phyloP scores from a whole-genome alignment of 2,329 filamentous ascomycete species.

The Aspergillus neoniger region DNA sequence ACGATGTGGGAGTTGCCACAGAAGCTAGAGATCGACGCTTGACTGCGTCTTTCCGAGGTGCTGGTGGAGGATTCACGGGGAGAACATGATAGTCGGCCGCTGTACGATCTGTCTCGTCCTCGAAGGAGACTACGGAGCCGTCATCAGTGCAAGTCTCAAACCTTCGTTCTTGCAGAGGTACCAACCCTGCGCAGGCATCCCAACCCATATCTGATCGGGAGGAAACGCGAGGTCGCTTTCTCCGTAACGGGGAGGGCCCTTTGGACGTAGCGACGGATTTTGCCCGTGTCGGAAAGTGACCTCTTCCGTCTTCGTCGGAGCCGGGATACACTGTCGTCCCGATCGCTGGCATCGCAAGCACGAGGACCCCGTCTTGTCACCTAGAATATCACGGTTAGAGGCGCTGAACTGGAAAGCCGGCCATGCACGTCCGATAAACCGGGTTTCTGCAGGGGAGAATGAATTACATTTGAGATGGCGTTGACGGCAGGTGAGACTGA shows the following conservation, averaged over 20 bases:
- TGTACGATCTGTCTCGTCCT: constrained; percentile 40
- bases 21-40: constrained; percentile 30
- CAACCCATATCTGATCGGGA: constrained; percentile 36
- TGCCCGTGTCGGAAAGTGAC: constrained; percentile 42
- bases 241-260: constrained; percentile 38
- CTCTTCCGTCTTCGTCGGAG: constrained; percentile 37
- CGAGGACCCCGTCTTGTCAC: constrained; percentile 38
- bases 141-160: constrained; percentile 3
- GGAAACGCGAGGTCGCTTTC: constrained; percentile 39
- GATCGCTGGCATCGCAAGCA: constrained; percentile 41
- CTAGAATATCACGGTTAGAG: constrained; percentile 20
- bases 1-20: constrained; percentile 26
- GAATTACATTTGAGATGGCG: constrained; percentile 41
- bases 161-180: constrained; percentile 1
- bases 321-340: constrained; percentile 38
- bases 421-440: not conserved
- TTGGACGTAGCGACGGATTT: constrained; percentile 37
- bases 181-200: constrained; percentile 33
- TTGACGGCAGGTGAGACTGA: constrained; percentile 40
- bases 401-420: not conserved
- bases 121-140: constrained; percentile 31
- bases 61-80: constrained; percentile 19
- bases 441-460: not conserved
- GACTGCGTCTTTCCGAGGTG: constrained; percentile 25
- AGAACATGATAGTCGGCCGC: constrained; percentile 38